These are phyloP conservation scores for Forsythia viridissima DNA, from an alignment of 257 asterid genomes.

Conservation along the genomic window DNA sequence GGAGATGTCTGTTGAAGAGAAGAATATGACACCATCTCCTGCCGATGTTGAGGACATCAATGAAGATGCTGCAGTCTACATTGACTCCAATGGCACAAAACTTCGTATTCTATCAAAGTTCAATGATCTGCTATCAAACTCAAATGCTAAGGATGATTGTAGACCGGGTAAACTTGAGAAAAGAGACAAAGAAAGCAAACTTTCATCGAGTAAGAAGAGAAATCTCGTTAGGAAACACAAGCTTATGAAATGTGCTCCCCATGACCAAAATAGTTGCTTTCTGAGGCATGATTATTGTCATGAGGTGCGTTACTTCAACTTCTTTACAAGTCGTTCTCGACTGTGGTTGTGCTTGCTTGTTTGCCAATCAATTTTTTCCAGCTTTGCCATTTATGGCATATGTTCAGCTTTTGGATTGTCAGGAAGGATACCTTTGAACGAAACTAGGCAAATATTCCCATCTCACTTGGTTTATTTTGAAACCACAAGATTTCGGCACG, in stretches of 20 bases:
- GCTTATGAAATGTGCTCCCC: conserved; percentile 43
- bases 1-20: conserved; percentile 36
- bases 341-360: not conserved
- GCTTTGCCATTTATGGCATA: not conserved
- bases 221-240: conserved; percentile 48
- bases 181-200: conserved; percentile 44
- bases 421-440: not conserved
- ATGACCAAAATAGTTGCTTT: conserved; percentile 38
- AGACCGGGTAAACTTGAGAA: conserved; percentile 36
- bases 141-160: conserved; percentile 33
- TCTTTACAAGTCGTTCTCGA: conserved; percentile 4
- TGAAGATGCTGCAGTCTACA: conserved; percentile 66
- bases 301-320: conserved; percentile 42
- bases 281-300: conserved; percentile 24
- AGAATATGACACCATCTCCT: conserved; percentile 30
- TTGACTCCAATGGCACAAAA: conserved; percentile 83
- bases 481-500: not conserved
- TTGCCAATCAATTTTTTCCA: not conserved
- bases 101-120: conserved; percentile 74
- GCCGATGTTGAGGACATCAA: conserved; percentile 37
- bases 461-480: not conserved
- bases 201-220: conserved; percentile 46
- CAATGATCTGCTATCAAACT: conserved; percentile 33
- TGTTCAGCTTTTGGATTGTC: not conserved
- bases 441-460: not conserved